Evolutionary conservation across 805 yeast species (phyloP), one percentile per base, ranked within the genome.

Genomic region (Starmera dryadoides): DNA sequence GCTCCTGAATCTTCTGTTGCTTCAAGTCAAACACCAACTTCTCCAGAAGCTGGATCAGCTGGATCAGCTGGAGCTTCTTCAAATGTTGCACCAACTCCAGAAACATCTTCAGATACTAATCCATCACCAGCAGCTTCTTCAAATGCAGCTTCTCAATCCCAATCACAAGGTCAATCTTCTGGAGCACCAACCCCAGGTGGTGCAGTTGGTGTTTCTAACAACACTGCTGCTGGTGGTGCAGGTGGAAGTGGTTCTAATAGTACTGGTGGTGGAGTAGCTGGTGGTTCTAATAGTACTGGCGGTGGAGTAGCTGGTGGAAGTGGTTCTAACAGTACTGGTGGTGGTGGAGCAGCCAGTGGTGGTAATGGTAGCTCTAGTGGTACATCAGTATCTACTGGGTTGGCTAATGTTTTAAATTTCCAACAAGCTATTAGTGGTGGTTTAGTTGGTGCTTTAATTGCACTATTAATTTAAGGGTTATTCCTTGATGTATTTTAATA

Each of bases 351-450:
- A 19, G 18, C 35, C 5, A 9, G 31, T 8, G 19, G 19, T 17
- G 25, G 26, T 17, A 15, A 20, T 10, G n/a, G 23, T 30, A 25
- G 30, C 19, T 29, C 15, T 28, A 19, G n/a, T 15, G 33, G 18
- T 20, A 25, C 17, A 19, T 31, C 21, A 3, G 47, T 46, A 14
- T 50, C 58, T 11, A 44, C 50, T 20, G 55, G 53, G 20, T 34
- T 36, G 19, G 56, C 52, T 23, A 40, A 43, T 28, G 28, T 12
- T 12, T 41, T 35, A 11, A 39, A 38, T 36, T 14, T 23, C 22
- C 30, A 16, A 28, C 10, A n/a, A 17, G 32, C 12, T 34, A 32
- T 23, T 12, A 14, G 25, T 18, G 22, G 28, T 31, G 38, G 18
- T 30, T 14, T 32, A 25, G 31, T 15, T 37, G 39, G 31, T 37